These are phyloP conservation scores for Keithomyces neogunnii DNA, from an alignment of 2,329 filamentous ascomycete genomes.

Conservation along the genomic window DNA sequence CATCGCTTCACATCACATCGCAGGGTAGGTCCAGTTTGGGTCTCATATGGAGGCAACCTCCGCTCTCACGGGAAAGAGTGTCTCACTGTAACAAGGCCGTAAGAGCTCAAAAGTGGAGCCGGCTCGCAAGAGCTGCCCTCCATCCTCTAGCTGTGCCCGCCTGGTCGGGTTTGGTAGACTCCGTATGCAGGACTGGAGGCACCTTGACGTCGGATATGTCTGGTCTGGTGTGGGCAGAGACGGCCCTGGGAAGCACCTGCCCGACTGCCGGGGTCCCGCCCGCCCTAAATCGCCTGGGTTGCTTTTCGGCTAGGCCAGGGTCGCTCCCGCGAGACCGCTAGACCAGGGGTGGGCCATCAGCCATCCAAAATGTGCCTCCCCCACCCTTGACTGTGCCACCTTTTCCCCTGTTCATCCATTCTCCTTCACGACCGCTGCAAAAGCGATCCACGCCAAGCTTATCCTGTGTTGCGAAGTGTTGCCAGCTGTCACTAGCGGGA, in stretches of 20 bases:
- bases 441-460: no score
- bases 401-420: no score
- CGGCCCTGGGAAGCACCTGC: background rate
- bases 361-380: background rate
- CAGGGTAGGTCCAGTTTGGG: background rate
- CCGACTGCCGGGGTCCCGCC: background rate
- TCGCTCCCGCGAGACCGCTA: slow-evolving; percentile 5
- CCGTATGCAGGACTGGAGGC: no score
- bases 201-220: no score
- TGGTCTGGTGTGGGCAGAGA: background rate
- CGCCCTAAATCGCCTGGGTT: slow-evolving; percentile 3
- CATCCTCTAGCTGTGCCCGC: no score
- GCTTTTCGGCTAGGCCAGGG: slow-evolving; percentile 4
- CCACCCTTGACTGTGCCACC: background rate
- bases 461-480: no score
- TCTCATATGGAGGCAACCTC: background rate
- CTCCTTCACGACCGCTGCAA: no score
- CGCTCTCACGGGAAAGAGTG: background rate
- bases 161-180: no score
- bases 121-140: background rate
- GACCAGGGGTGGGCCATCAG: background rate
- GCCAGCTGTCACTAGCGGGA: no score
- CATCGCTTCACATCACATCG: background rate
- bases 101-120: background rate
- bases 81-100: background rate